Evolutionary conservation across 2,329 filamentous ascomycete genomes (phyloP).

Genomic region (Leptographium wingfieldii): DNA sequence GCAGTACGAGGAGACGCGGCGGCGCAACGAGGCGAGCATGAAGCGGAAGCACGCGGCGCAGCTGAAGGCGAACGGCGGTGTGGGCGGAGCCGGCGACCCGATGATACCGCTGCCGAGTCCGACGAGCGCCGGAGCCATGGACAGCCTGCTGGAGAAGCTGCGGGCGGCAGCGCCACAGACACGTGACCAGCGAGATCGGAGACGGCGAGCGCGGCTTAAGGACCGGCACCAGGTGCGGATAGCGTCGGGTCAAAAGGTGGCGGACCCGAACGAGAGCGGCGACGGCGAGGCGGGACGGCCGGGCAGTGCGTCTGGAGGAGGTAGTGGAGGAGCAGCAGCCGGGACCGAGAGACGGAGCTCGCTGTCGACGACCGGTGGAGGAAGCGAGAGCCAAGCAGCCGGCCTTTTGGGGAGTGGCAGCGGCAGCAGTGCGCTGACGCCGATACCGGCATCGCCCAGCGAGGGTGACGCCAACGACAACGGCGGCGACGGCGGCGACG

Average conservation of each 20-base stretch:
- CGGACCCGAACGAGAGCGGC: constrained; percentile 53
- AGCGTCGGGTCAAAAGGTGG: constrained; percentile 80
- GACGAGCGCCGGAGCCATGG: constrained; percentile 80
- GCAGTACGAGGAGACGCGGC: constrained; percentile 64
- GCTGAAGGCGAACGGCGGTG: constrained; percentile 34
- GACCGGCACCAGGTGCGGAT: constrained; percentile 82
- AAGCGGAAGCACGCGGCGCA: constrained; percentile 73
- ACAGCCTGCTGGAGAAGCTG: constrained; percentile 86
- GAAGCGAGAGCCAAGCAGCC: constrained; percentile 19
- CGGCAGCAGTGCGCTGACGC: no score
- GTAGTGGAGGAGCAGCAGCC: constrained; percentile 30
- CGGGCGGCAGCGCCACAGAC: constrained; percentile 85
- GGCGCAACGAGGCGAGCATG: constrained; percentile 81
- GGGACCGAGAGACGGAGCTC: constrained; percentile 38
- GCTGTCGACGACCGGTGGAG: constrained; percentile 27
- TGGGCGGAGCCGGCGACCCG: constrained; percentile 3
- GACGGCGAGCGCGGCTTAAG: constrained; percentile 77
- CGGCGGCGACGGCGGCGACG: constrained; percentile 52
- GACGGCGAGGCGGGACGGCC: constrained; percentile 34
- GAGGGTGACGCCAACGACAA: no score
- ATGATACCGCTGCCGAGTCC: constrained; percentile 45
- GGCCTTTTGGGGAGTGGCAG: no score
- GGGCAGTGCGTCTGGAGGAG: background rate
- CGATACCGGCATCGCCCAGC: no score
- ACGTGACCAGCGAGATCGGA: constrained; percentile 76